These are phyloP conservation scores for Veloboletus limbatus DNA, from an alignment of 1,284 basidiomycete species.

Conservation along the genomic window DNA sequence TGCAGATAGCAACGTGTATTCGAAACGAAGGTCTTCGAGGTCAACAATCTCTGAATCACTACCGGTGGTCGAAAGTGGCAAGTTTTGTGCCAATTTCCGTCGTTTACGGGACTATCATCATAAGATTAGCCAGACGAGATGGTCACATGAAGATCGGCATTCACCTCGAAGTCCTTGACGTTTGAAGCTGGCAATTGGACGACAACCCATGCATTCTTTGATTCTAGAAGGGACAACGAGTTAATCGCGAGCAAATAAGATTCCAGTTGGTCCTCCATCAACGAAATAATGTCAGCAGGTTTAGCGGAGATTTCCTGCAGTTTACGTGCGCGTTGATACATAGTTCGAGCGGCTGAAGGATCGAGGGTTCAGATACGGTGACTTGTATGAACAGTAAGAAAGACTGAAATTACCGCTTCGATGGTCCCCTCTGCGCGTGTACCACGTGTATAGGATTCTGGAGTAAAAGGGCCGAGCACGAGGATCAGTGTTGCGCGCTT, in stretches of 20 bases:
- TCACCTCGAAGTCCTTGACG: slow-evolving; percentile 29
- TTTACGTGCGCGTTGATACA: slow-evolving; percentile 92
- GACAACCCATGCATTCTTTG: slow-evolving; percentile 78
- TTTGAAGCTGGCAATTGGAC: slow-evolving; percentile 23
- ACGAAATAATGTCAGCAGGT: slow-evolving; percentile 51
- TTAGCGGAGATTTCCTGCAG: slow-evolving; percentile 58
- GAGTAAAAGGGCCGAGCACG: slow-evolving; percentile 85
- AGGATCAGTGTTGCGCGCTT: slow-evolving; percentile 92
- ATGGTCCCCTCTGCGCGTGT: slow-evolving; percentile 82
- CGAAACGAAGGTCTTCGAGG: slow-evolving; percentile 80
- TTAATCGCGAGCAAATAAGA: slow-evolving; percentile 88
- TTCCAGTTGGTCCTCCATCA: slow-evolving; percentile 77
- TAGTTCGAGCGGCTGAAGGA: slow-evolving; percentile 75
- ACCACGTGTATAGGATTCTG: slow-evolving; percentile 94
- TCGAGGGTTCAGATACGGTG: slow-evolving; percentile 21
- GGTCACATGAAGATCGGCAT: slow-evolving; percentile 22
- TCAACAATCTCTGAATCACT: slow-evolving; percentile 74
- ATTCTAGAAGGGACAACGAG: slow-evolving; percentile 79
- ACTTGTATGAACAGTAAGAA: slow-evolving; percentile 11
- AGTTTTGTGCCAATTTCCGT: slow-evolving; percentile 67
- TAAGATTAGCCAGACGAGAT: slow-evolving; percentile 21
- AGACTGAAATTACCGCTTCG: slow-evolving; percentile 65
- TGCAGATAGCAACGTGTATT: slow-evolving; percentile 79
- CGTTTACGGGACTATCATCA: slow-evolving; percentile 57
- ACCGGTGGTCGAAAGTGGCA: slow-evolving; percentile 74